Conservation (phyloP, 2,329 filamentous ascomycete species). For the Neofusicoccum ribis region DNA sequence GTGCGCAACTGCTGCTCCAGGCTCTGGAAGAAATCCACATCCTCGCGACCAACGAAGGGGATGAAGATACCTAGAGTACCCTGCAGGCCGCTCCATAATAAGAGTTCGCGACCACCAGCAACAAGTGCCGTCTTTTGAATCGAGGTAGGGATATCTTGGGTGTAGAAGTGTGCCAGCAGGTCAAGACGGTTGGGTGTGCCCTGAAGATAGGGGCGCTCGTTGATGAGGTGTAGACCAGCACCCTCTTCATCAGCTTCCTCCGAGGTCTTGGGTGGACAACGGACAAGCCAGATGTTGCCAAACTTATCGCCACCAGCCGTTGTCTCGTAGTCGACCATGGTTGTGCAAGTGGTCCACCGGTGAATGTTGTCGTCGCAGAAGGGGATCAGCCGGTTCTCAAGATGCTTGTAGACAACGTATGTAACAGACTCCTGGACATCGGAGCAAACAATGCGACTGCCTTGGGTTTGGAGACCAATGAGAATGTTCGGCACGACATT, state of each 20-base stretch:
- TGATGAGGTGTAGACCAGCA: conserved; percentile 84
- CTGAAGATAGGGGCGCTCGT: conserved; percentile 86
- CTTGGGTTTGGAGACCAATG: conserved; percentile 83
- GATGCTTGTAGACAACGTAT: conserved; percentile 89
- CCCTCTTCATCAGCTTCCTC: conserved; percentile 91
- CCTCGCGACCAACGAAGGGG: conserved; percentile 86
- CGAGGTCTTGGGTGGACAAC: conserved; percentile 81
- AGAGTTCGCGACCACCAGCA: conserved; percentile 84
- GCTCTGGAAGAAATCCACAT: conserved; percentile 96
- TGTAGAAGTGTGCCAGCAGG: conserved; percentile 84
- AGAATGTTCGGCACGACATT: conserved; percentile 79
- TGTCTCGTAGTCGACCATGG: conserved; percentile 98
- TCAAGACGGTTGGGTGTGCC: conserved; percentile 83
- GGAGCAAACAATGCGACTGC: conserved; percentile 85
- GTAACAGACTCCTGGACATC: conserved; percentile 91
- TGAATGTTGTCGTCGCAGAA: conserved; percentile 89
- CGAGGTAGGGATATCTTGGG: conserved; percentile 88
- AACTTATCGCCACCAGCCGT: conserved; percentile 96
- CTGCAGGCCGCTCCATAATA: conserved; percentile 92
- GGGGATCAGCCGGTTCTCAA: conserved; percentile 87
- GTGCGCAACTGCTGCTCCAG: conserved; percentile 81
- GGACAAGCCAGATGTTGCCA: conserved; percentile 90
- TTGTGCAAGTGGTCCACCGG: conserved; percentile 85
- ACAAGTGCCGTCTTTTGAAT: conserved; percentile 88
- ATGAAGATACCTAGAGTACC: conserved; percentile 92